phyloP scores from a whole-genome alignment of 1,284 basidiomycete species.

The Ustanciosporium gigantosporum region DNA sequence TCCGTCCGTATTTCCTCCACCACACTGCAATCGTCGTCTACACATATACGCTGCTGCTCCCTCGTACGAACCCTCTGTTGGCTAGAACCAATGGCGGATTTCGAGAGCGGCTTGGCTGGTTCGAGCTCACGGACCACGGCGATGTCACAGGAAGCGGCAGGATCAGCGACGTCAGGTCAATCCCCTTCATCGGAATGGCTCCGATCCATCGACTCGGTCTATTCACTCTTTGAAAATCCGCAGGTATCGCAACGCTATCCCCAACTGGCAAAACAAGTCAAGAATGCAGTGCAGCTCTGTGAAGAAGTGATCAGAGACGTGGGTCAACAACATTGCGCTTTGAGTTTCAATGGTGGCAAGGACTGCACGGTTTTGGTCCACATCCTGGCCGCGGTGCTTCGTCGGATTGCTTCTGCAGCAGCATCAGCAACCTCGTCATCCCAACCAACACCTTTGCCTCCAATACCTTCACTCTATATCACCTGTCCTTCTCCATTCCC shows the following conservation, averaged over 20 bases:
- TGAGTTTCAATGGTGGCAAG: conserved; percentile 98
- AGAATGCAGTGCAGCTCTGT: conserved; percentile 39
- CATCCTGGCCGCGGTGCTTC: conserved; percentile 73
- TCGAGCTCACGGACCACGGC: too few species aligned
- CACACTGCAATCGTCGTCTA: too few species aligned
- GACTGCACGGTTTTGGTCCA: conserved; percentile 93
- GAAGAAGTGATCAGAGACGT: conserved; percentile 49
- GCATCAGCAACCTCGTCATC: neutral
- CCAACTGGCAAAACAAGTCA: conserved; percentile 29
- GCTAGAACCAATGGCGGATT: too few species aligned
- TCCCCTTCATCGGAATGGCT: conserved; percentile 49
- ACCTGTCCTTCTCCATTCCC: conserved; percentile 85
- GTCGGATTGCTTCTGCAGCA: conserved; percentile 62
- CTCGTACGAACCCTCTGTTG: too few species aligned
- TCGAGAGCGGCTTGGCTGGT: too few species aligned
- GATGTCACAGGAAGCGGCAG: too few species aligned
- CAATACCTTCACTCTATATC: conserved; percentile 82
- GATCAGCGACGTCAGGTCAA: too few species aligned
- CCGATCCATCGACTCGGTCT: conserved; percentile 54
- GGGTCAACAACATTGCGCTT: conserved; percentile 43
- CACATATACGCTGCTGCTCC: too few species aligned
- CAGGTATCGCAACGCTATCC: conserved; percentile 19
- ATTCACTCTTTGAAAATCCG: conserved; percentile 46
- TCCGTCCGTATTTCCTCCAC: too few species aligned
- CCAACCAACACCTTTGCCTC: conserved; percentile 61